phyloP scores from a whole-genome alignment of 1,139 yeast species.

The Tardiomyces depauwii region DNA sequence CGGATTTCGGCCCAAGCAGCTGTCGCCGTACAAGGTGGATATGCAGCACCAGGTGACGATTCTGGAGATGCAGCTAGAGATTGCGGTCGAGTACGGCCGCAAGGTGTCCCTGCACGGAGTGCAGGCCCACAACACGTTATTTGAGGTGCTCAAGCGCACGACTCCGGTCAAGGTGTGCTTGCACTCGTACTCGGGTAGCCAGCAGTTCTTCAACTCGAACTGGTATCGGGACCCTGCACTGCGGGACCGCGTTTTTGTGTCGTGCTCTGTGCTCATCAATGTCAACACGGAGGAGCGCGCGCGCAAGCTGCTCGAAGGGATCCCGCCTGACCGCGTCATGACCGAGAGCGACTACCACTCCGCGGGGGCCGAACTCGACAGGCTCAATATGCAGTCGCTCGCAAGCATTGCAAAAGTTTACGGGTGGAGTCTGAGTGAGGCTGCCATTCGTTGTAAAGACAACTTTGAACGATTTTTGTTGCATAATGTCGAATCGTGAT shows the following conservation, averaged over 20 bases:
- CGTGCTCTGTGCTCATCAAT: conserved; percentile 55
- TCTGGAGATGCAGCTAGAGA: conserved; percentile 37
- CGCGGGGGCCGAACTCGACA: conserved; percentile 15
- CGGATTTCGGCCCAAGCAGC: conserved; percentile 10
- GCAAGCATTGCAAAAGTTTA: conserved; percentile 3
- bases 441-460: conserved; percentile 4
- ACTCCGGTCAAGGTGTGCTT: conserved; percentile 37
- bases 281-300: conserved; percentile 12
- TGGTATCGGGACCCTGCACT: conserved; percentile 34
- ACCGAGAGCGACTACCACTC: conserved; percentile 42
- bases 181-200: conserved; percentile 82
- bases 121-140: conserved; percentile 54
- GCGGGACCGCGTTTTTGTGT: conserved; percentile 27
- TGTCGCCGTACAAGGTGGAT: conserved; percentile 40
- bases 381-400: conserved; percentile 1
- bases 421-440: conserved; percentile 3
- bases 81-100: conserved; percentile 39
- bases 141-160: conserved; percentile 31
- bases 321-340: conserved; percentile 33
- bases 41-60: conserved; percentile 55
- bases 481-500: neutral
- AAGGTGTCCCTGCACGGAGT: conserved; percentile 81
- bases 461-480: conserved; percentile 5
- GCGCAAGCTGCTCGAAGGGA: conserved; percentile 19
- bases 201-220: conserved; percentile 43